These are phyloP conservation scores for Millerozyma acaciae DNA, from an alignment of 805 yeast genomes.

Conservation along the genomic window DNA sequence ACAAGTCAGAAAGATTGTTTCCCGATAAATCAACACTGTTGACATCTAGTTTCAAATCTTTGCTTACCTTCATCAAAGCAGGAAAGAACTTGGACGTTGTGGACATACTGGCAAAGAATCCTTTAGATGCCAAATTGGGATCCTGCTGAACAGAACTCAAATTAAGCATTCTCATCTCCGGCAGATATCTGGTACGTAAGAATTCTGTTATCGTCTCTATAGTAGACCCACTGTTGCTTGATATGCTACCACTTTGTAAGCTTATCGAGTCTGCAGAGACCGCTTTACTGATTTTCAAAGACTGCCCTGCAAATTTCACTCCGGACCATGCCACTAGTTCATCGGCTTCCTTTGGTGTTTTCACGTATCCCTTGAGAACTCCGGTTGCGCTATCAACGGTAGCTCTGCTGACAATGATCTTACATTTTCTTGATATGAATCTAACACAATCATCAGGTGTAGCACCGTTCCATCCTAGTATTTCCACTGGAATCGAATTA, in stretches of 20 bases:
- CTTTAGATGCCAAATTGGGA: slow-evolving; percentile 52
- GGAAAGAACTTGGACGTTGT: slow-evolving; percentile 81
- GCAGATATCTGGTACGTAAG: slow-evolving; percentile 63
- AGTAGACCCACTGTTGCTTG: slow-evolving; percentile 34
- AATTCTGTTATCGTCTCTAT: slow-evolving; percentile 61
- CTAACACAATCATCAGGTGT: slow-evolving; percentile 60
- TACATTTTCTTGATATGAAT: slow-evolving; percentile 67
- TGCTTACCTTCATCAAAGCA: slow-evolving; percentile 82
- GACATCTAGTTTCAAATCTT: slow-evolving; percentile 50
- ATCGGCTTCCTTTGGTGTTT: slow-evolving; percentile 51
- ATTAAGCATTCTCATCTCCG: slow-evolving; percentile 62
- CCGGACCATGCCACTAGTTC: slow-evolving; percentile 63
- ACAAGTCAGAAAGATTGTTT: slow-evolving; percentile 59
- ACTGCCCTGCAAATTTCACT: slow-evolving; percentile 74
- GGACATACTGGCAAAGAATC: slow-evolving; percentile 58
- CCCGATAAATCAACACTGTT: slow-evolving; percentile 66
- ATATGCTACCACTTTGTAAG: slow-evolving; percentile 8
- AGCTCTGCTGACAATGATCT: slow-evolving; percentile 51
- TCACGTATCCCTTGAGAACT: slow-evolving; percentile 57
- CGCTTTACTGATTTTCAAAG: slow-evolving; percentile 49
- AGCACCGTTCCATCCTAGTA: slow-evolving; percentile 82
- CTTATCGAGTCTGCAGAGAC: slow-evolving; percentile 14
- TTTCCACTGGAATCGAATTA: slow-evolving; percentile 50
- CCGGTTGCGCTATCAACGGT: slow-evolving; percentile 47
- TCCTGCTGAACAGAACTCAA: slow-evolving; percentile 64